Evolutionary conservation across 768 basidiomycete genomes (phyloP).

Genomic region (Heimioporus sp.): DNA sequence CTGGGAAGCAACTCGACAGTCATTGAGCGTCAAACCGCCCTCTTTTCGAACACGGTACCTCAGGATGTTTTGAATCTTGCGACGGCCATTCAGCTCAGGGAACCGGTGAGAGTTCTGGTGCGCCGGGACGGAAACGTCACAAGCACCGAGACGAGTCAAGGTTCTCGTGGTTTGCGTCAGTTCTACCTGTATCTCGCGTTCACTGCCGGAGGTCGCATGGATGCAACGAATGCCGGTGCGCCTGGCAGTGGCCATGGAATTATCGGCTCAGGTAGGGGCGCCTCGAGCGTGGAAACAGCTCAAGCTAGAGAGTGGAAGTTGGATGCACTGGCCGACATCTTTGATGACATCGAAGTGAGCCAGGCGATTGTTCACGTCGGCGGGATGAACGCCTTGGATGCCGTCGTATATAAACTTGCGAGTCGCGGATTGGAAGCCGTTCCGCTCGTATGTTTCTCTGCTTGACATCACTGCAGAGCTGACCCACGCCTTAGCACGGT

Average conservation of each 20-base stretch:
- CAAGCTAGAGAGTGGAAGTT: constrained; percentile 94
- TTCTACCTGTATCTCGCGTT: constrained; percentile 97
- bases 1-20: constrained; percentile 29
- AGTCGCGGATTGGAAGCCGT: constrained; percentile 85
- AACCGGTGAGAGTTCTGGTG: constrained; percentile 97
- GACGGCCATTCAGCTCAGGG: constrained; percentile 87
- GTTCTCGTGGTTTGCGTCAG: constrained; percentile 84
- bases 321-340: constrained; percentile 85
- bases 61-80: constrained; percentile 97
- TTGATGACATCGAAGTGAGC: constrained; percentile 79
- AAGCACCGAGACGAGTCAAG: constrained; percentile 65
- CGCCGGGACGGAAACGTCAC: constrained; percentile 84
- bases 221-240: constrained; percentile 41
- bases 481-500: constrained; percentile 58
- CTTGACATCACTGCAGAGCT: constrained; percentile 6
- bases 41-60: constrained; percentile 98
- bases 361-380: constrained; percentile 89
- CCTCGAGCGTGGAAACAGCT: constrained; percentile 76
- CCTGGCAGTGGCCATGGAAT: constrained; percentile 73
- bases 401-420: constrained; percentile 87
- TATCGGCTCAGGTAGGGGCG: constrained; percentile 88
- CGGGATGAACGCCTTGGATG: constrained; percentile 81
- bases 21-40: constrained; percentile 84
- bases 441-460: constrained; percentile 65
- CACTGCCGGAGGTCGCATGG: constrained; percentile 77